Evolutionary conservation across 257 asterid species (phyloP).

Genomic region (Sherardia arvensis): DNA sequence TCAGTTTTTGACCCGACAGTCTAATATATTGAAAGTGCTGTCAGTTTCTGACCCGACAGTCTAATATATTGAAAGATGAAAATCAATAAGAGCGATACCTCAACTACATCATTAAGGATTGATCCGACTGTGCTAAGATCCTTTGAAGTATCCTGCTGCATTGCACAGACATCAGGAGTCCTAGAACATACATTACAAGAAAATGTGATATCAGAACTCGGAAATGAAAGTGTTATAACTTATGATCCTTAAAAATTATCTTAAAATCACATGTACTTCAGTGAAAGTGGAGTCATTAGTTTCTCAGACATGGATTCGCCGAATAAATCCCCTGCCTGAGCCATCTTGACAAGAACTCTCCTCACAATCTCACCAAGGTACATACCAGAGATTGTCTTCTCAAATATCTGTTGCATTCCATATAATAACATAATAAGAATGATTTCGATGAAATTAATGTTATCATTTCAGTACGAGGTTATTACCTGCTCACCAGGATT

Average conservation of each 20-base stretch:
- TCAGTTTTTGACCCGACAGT: not conserved
- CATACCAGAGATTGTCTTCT: slow-evolving; percentile 80
- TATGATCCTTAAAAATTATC: too few species aligned
- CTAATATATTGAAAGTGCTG: too few species aligned
- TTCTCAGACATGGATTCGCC: slow-evolving; percentile 47
- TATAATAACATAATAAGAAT: too few species aligned
- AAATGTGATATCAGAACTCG: not conserved
- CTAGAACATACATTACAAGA: slow-evolving; percentile 25
- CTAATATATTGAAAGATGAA: not conserved
- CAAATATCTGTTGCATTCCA: slow-evolving; percentile 45
- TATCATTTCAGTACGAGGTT: too few species aligned
- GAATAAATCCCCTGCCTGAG: slow-evolving; percentile 41
- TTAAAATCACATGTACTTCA: too few species aligned
- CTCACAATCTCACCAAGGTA: slow-evolving; percentile 79
- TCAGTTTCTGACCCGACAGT: not conserved
- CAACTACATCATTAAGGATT: slow-evolving; percentile 39
- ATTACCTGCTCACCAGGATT: slow-evolving; percentile 79
- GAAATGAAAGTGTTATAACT: not conserved
- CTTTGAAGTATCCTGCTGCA: slow-evolving; percentile 63
- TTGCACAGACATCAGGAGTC: slow-evolving; percentile 65
- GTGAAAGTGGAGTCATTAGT: slow-evolving; percentile 42
- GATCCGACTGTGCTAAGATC: slow-evolving; percentile 59
- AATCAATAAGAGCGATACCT: slow-evolving; percentile 35
- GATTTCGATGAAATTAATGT: too few species aligned
- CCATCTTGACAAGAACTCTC: slow-evolving; percentile 56